phyloP scores from a whole-genome alignment of 139 green algal genomes.

The Edaphochlamys debaryana region DNA sequence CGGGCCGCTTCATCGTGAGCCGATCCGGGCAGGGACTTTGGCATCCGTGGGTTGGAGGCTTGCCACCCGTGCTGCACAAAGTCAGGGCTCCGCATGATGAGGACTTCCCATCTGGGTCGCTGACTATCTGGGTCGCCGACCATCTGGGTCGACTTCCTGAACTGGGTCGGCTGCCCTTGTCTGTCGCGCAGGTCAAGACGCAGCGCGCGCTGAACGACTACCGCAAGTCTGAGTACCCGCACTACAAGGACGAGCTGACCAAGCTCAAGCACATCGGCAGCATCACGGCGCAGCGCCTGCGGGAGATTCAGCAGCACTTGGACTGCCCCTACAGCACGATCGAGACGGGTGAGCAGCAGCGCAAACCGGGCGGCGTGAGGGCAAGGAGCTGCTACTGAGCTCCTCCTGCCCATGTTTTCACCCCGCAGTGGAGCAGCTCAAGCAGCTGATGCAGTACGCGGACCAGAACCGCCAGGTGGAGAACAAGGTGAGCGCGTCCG shows the following conservation, averaged over 20 bases:
- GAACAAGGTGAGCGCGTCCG: slow-evolving; percentile 51
- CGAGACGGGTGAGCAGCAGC: slow-evolving; percentile 51
- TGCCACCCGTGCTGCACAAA: too few relatives aligned
- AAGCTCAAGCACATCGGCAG: slow-evolving; percentile 66
- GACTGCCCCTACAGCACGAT: slow-evolving; percentile 56
- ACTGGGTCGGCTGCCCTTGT: too few relatives aligned
- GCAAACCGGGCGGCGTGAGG: too few relatives aligned
- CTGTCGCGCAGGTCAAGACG: slow-evolving; percentile 74
- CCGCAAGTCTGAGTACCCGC: slow-evolving; percentile 68
- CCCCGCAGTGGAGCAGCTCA: slow-evolving; percentile 60
- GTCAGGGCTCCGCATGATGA: too few relatives aligned
- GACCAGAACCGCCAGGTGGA: slow-evolving; percentile 63
- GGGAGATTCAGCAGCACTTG: slow-evolving; percentile 53
- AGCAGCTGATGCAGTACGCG: slow-evolving; percentile 63
- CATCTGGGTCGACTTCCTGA: too few relatives aligned
- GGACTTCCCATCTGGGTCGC: too few relatives aligned
- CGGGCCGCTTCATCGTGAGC: slow-evolving; percentile 62
- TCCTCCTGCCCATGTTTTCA: too few relatives aligned
- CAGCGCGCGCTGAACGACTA: slow-evolving; percentile 71
- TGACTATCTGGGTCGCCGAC: too few relatives aligned
- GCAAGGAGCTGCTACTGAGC: too few relatives aligned
- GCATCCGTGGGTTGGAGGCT: too few relatives aligned
- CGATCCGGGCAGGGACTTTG: too few relatives aligned
- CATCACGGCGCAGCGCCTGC: slow-evolving; percentile 63
- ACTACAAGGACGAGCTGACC: slow-evolving; percentile 67